A percentile compares a stretch with the other conserved stretches of the same genome.
These are phyloP conservation scores for Salvia rosmarinus DNA, from an alignment of 257 asterid genomes.

Conservation along the genomic window DNA sequence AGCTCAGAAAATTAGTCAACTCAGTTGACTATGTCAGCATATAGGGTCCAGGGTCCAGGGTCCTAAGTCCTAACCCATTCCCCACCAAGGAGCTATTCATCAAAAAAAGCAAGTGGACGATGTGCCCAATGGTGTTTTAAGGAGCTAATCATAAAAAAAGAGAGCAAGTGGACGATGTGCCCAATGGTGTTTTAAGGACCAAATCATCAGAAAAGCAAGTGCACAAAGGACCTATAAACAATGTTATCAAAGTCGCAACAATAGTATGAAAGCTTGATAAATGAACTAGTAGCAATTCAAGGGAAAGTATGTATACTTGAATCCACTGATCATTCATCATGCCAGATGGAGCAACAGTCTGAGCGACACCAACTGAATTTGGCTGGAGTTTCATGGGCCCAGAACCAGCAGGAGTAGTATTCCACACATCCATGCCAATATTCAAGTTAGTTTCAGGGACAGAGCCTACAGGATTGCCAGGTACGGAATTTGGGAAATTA, in stretches of 20 bases:
- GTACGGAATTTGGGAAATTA: conserved; percentile 57
- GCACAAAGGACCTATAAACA: not conserved
- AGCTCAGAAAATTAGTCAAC: not conserved
- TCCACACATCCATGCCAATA: conserved; percentile 95
- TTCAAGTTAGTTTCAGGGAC: conserved; percentile 77
- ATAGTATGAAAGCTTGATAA: conserved; percentile 1
- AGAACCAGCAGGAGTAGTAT: conserved; percentile 69
- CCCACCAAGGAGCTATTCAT: too few species aligned
- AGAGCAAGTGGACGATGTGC: not conserved
- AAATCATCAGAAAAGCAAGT: not conserved
- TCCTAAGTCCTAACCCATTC: not conserved
- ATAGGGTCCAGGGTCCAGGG: not conserved
- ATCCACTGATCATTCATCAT: conserved; percentile 81
- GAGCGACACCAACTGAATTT: conserved; percentile 55
- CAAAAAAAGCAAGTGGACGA: too few species aligned
- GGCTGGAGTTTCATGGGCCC: conserved; percentile 63
- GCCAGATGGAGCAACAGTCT: conserved; percentile 58
- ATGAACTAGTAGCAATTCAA: conserved; percentile 20
- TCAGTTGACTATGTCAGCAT: not conserved
- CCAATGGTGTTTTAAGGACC: not conserved
- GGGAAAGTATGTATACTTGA: conserved; percentile 51
- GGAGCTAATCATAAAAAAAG: not conserved
- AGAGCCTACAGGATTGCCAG: conserved; percentile 70
- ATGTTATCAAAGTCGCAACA: conserved; percentile 8
- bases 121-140: not conserved